Percentiles rank a stretch among this genome's conserved stretches.
Conservation (phyloP, 768 basidiomycete species). For the Mycena vulgaris region DNA sequence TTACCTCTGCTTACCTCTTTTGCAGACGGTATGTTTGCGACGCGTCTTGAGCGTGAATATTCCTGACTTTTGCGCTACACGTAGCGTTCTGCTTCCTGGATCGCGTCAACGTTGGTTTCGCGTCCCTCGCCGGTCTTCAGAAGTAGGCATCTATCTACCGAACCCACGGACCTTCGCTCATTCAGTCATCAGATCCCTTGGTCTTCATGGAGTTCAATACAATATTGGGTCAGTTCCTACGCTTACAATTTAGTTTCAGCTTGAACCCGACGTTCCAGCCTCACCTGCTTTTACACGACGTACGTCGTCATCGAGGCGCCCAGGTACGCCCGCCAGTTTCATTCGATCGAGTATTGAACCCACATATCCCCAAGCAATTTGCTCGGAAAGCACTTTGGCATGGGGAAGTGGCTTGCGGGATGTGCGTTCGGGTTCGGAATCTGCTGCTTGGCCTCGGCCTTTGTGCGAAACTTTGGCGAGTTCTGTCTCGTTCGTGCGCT, state of each 20-base stretch:
- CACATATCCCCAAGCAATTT: conserved; percentile 13
- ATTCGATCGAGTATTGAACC: background rate
- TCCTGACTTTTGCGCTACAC: background rate
- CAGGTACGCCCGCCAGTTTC: background rate
- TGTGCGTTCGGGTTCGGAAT: too few species aligned
- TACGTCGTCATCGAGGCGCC: conserved; percentile 2
- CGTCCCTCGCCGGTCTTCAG: conserved; percentile 14
- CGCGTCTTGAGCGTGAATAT: background rate
- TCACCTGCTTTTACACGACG: conserved; percentile 20
- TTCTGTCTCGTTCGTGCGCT: conserved; percentile 17
- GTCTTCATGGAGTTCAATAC: too few species aligned
- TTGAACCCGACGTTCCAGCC: too few species aligned
- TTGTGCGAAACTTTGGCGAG: conserved; percentile 17
- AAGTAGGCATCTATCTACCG: conserved; percentile 3
- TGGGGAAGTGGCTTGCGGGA: too few species aligned
- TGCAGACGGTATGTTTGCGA: background rate
- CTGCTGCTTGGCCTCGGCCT: conserved; percentile 16
- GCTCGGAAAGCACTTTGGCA: too few species aligned
- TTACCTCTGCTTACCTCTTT: background rate
- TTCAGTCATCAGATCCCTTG: conserved; percentile 14
- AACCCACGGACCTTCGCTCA: conserved; percentile 1
- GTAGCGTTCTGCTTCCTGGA: conserved; percentile 15
- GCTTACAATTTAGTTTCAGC: too few species aligned
- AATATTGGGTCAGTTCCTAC: conserved; percentile 15
- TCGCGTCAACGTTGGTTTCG: conserved; percentile 19